A percentile compares a stretch with the other conserved stretches of the same genome.
phyloP scores from a whole-genome alignment of 2,329 filamentous ascomycete species.

The Fusarium torreyae region DNA sequence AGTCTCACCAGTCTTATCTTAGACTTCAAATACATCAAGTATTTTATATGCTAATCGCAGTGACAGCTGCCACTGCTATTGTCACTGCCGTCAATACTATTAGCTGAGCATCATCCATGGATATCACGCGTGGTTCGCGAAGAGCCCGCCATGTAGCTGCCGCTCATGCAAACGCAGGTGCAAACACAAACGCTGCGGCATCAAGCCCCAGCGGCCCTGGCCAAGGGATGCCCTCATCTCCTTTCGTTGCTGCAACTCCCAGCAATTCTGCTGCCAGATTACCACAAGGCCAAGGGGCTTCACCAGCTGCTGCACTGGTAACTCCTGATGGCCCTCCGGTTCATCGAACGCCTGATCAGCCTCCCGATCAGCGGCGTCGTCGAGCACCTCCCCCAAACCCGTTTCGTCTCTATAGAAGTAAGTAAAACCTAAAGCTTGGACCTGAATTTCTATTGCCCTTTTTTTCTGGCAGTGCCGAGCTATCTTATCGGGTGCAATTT shows the following conservation, averaged over 20 bases:
- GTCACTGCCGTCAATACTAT: not conserved
- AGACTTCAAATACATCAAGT: not conserved
- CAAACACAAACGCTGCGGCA: conserved; percentile 20
- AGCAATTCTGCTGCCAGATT: conserved; percentile 30
- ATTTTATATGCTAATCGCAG: not conserved
- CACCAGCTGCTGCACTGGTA: conserved; percentile 40
- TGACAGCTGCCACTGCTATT: conserved; percentile 5
- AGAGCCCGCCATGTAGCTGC: conserved; percentile 45
- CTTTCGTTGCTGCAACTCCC: conserved; percentile 33
- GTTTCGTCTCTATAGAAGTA: conserved; percentile 57
- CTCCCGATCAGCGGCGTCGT: conserved; percentile 44
- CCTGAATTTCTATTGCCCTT: not conserved
- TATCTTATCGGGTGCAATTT: not conserved
- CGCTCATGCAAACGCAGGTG: conserved; percentile 24
- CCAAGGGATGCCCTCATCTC: conserved; percentile 36
- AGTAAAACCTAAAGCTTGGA: conserved; percentile 38
- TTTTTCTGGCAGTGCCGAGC: not conserved
- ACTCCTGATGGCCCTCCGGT: conserved; percentile 45
- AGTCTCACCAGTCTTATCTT: not conserved
- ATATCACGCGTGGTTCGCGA: conserved; percentile 40
- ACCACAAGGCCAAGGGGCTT: conserved; percentile 34
- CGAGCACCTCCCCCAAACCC: conserved; percentile 54
- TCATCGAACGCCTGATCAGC: conserved; percentile 51
- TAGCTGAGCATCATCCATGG: conserved; percentile 22
- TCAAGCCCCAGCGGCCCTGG: conserved; percentile 27